These are phyloP conservation scores for Cutaneotrichosporon cutaneum DNA, from an alignment of 1,284 basidiomycete species.

Conservation along the genomic window DNA sequence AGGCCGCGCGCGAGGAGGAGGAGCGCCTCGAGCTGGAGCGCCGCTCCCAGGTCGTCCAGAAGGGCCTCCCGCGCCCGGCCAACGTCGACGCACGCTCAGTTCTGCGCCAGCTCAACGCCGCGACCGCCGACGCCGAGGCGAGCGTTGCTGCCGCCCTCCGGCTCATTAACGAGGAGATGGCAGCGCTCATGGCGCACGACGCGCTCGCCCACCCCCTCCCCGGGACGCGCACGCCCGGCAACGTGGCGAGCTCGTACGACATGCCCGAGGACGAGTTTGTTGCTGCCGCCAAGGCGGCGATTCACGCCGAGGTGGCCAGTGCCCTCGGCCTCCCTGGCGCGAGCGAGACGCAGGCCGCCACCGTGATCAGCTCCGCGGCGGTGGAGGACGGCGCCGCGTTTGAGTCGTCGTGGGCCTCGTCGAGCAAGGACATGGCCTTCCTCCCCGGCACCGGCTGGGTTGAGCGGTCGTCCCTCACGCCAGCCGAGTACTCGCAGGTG, in stretches of 20 bases:
- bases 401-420: conserved; percentile 65
- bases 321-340: conserved; percentile 82
- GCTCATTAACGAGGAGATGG: conserved; percentile 77
- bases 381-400: conserved; percentile 62
- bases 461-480: conserved; percentile 61
- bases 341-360: conserved; percentile 70
- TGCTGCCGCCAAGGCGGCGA: conserved; percentile 66
- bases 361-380: conserved; percentile 65
- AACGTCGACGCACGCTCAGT: conserved; percentile 72
- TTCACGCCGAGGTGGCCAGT: conserved; percentile 77
- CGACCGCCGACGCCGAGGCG: conserved; percentile 57
- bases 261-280: conserved; percentile 75
- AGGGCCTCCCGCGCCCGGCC: conserved; percentile 78
- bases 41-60: conserved; percentile 77
- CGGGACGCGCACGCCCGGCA: conserved; percentile 73
- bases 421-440: conserved; percentile 64
- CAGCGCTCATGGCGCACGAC: conserved; percentile 79
- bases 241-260: conserved; percentile 68
- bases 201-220: conserved; percentile 83
- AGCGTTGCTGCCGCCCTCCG: conserved; percentile 60
- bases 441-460: conserved; percentile 67
- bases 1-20: conserved; percentile 70
- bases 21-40: conserved; percentile 74
- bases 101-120: conserved; percentile 47
- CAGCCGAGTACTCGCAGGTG: conserved; percentile 63